A percentile compares a stretch with the other conserved stretches of the same genome.
Conservation (phyloP, 2,329 filamentous ascomycete genomes). For the Capronia americana region DNA sequence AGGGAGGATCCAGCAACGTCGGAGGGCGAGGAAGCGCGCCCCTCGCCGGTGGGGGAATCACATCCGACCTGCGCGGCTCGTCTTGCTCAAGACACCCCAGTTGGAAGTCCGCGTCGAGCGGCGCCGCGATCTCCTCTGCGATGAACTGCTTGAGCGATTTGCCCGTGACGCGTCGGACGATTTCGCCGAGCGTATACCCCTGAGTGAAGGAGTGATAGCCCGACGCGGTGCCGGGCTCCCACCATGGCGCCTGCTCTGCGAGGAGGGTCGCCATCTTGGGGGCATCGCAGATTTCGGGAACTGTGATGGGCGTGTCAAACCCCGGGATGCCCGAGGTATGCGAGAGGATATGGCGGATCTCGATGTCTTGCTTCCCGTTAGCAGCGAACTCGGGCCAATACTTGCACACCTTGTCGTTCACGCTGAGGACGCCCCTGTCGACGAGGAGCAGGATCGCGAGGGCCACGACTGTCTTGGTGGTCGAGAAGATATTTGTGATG, state of each 20-base stretch:
- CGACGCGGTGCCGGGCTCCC: slow-evolving; percentile 51
- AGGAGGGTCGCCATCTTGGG: slow-evolving; percentile 44
- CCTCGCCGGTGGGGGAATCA: slow-evolving; percentile 39
- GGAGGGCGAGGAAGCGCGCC: neutral
- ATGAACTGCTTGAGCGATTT: slow-evolving; percentile 34
- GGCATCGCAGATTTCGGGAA: slow-evolving; percentile 46
- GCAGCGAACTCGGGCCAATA: slow-evolving; percentile 47
- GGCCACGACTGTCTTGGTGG: slow-evolving; percentile 41
- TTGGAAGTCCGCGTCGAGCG: slow-evolving; percentile 37
- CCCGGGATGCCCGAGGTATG: slow-evolving; percentile 37
- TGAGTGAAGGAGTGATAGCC: slow-evolving; percentile 52
- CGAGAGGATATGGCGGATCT: slow-evolving; percentile 38
- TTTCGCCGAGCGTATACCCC: slow-evolving; percentile 33
- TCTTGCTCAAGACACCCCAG: slow-evolving; percentile 31
- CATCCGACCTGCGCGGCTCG: slow-evolving; percentile 34
- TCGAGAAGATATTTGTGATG: slow-evolving; percentile 41
- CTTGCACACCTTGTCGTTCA: slow-evolving; percentile 40
- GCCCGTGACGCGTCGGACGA: slow-evolving; percentile 34
- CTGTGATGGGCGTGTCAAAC: slow-evolving; percentile 44
- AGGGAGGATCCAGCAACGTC: slow-evolving; percentile 23
- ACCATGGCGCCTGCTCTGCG: slow-evolving; percentile 51
- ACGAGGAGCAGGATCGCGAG: slow-evolving; percentile 41
- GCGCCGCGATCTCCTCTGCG: slow-evolving; percentile 32
- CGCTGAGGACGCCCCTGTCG: slow-evolving; percentile 42
- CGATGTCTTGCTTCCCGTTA: slow-evolving; percentile 44